A percentile compares a stretch with the other conserved stretches of the same genome.
Evolutionary conservation across 2,329 filamentous ascomycete genomes (phyloP).

Genomic region (Scortechinia acanthostroma): DNA sequence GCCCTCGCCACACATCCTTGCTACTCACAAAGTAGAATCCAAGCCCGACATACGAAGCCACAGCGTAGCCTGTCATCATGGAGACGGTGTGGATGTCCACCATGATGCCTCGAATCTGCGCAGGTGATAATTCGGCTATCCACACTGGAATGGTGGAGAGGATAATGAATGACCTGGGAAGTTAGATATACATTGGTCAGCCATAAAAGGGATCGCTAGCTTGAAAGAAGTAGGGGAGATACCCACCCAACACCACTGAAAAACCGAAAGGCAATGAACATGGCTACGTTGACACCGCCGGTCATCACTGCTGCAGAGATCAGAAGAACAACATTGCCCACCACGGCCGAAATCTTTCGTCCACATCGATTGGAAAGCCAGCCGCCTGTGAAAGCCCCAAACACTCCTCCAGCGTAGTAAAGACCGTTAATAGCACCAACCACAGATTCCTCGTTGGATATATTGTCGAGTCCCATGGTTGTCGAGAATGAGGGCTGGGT

Average conservation of each 20-base stretch:
- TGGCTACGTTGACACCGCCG: constrained; percentile 10
- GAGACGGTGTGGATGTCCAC: constrained; percentile 19
- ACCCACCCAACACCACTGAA: constrained; percentile 18
- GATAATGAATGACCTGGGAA: no score
- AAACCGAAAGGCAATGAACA: constrained; percentile 19
- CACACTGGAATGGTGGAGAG: no score
- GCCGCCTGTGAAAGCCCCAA: constrained; percentile 5
- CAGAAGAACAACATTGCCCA: constrained; percentile 10
- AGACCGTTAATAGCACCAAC: constrained; percentile 7
- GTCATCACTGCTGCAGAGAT: constrained; percentile 15
- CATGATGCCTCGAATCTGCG: constrained; percentile 17
- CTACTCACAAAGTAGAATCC: constrained; percentile 14
- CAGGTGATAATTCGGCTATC: no score
- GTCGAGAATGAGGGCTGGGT: constrained; percentile 2
- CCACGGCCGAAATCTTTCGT: constrained; percentile 4
- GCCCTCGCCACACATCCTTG: constrained; percentile 11
- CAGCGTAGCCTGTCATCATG: constrained; percentile 12
- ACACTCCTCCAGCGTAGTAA: constrained; percentile 6
- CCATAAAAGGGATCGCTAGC: constrained; percentile 19
- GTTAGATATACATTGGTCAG: constrained; percentile 20
- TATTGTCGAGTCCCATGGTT: constrained; percentile 2
- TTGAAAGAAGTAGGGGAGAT: no score
- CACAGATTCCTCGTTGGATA: neutral
- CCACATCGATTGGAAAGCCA: constrained; percentile 6
- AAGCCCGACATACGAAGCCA: constrained; percentile 13